A percentile compares a stretch with the other conserved stretches of the same genome.
These are phyloP conservation scores for Ascosphaera apis DNA, from an alignment of 2,329 filamentous ascomycete genomes.

Conservation along the genomic window DNA sequence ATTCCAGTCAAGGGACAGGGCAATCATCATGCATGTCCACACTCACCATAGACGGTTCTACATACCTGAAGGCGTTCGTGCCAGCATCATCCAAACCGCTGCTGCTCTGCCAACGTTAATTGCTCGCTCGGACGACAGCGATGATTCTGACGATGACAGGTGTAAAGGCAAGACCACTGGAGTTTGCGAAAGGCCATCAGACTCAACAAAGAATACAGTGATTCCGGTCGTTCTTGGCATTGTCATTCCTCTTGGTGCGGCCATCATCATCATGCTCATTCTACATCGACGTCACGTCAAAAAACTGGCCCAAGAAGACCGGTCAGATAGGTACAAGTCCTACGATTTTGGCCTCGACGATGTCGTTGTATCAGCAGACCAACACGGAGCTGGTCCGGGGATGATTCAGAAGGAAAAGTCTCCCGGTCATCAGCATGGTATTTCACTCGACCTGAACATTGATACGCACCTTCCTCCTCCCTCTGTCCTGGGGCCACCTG, in stretches of 20 bases:
- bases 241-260: constrained; percentile 46
- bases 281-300: constrained; percentile 58
- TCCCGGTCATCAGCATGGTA: constrained; percentile 20
- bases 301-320: constrained; percentile 54
- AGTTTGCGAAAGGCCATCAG: constrained; percentile 37
- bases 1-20: background rate
- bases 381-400: constrained; percentile 24
- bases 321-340: constrained; percentile 66
- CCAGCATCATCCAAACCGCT: background rate
- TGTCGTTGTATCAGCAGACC: constrained; percentile 13
- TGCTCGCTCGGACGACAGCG: background rate
- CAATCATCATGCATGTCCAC: background rate
- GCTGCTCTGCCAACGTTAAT: background rate
- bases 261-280: constrained; percentile 43
- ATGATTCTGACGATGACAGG: background rate
- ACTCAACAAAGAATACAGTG: constrained; percentile 29
- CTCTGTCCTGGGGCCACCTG: background rate
- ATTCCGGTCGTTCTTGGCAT: constrained; percentile 46
- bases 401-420: constrained; percentile 30
- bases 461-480: constrained; percentile 30
- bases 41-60: background rate
- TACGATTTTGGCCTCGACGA: constrained; percentile 73
- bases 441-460: constrained; percentile 44
- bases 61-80: background rate
- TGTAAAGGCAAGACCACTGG: background rate